Percentiles rank a stretch among this genome's conserved stretches.
Conservation (phyloP, 1,284 basidiomycete genomes). For the Melampsora larici-populina region DNA sequence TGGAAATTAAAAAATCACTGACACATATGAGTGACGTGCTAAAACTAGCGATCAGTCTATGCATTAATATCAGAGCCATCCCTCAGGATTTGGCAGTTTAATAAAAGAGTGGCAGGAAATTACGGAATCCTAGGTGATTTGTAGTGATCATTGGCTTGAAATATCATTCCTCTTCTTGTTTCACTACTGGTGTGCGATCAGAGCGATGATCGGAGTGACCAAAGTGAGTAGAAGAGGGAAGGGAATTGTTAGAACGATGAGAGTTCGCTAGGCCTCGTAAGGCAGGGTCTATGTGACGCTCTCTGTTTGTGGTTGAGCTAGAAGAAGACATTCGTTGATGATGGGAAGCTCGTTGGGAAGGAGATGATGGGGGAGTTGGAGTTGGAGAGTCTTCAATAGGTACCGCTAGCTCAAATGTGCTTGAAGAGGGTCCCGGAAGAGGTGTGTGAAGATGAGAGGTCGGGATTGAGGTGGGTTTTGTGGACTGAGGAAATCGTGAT, state of each 20-base stretch:
- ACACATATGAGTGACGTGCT: too few species aligned
- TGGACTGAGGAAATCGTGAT: not conserved
- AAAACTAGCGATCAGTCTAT: too few species aligned
- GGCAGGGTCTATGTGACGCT: not conserved
- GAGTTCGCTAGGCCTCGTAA: not conserved
- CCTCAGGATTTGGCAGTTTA: too few species aligned
- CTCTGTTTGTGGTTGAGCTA: not conserved
- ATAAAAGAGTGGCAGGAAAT: too few species aligned
- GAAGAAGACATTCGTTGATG: not conserved
- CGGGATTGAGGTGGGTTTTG: not conserved
- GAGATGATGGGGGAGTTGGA: not conserved
- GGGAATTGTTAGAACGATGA: too few species aligned
- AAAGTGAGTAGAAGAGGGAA: not conserved
- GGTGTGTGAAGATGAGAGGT: conserved; percentile 1
- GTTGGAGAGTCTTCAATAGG: conserved; percentile 24
- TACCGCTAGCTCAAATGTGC: conserved; percentile 28
- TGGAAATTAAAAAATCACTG: too few species aligned
- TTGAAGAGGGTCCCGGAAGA: not conserved
- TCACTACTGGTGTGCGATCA: not conserved
- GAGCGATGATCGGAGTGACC: not conserved
- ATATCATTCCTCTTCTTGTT: conserved; percentile 25
- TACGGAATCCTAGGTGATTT: too few species aligned
- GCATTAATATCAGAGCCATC: too few species aligned
- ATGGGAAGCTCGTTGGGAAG: not conserved
- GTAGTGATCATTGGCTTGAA: too few species aligned